Conservation (phyloP, 768 basidiomycete genomes). For the Trametes elegans region DNA sequence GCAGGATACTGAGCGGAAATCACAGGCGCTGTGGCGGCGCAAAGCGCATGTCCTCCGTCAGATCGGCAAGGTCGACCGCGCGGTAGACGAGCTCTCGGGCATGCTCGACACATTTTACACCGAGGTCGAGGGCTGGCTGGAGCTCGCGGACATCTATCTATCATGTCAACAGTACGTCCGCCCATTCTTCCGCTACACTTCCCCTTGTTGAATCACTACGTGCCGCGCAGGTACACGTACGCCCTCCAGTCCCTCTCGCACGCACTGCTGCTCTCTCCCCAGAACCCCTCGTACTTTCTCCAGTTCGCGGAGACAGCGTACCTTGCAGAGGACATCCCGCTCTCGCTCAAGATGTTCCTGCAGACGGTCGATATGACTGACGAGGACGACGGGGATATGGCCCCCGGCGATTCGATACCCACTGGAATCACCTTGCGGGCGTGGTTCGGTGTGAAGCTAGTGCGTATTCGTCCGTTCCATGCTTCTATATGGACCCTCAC, state of each 20-base stretch:
- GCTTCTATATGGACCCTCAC: not conserved
- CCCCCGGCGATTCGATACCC: conserved; percentile 48
- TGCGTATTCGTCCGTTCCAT: conserved; percentile 36
- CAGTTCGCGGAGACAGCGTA: conserved; percentile 88
- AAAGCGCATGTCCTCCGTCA: conserved; percentile 69
- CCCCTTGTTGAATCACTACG: not conserved
- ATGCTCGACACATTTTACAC: conserved; percentile 87
- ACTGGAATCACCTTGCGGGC: conserved; percentile 61
- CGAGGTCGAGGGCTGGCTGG: conserved; percentile 85
- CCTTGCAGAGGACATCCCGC: conserved; percentile 68
- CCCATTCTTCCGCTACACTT: not conserved
- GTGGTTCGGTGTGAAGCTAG: conserved; percentile 84
- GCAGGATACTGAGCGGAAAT: no score
- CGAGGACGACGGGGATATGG: conserved; percentile 49
- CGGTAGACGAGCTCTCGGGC: conserved; percentile 66
- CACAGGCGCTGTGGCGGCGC: conserved; percentile 76
- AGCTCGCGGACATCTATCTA: conserved; percentile 79
- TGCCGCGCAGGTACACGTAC: conserved; percentile 56
- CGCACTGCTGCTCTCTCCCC: conserved; percentile 76
- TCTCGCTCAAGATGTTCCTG: conserved; percentile 79
- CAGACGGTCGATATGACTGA: conserved; percentile 78
- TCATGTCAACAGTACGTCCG: conserved; percentile 66
- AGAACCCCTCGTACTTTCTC: conserved; percentile 83
- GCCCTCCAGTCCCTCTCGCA: conserved; percentile 80
- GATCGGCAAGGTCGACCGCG: conserved; percentile 58